A percentile compares a stretch with the other conserved stretches of the same genome.
Evolutionary conservation across 495 filamentous ascomycete species (phyloP).

Genomic region (Penicillium egyptiacum): DNA sequence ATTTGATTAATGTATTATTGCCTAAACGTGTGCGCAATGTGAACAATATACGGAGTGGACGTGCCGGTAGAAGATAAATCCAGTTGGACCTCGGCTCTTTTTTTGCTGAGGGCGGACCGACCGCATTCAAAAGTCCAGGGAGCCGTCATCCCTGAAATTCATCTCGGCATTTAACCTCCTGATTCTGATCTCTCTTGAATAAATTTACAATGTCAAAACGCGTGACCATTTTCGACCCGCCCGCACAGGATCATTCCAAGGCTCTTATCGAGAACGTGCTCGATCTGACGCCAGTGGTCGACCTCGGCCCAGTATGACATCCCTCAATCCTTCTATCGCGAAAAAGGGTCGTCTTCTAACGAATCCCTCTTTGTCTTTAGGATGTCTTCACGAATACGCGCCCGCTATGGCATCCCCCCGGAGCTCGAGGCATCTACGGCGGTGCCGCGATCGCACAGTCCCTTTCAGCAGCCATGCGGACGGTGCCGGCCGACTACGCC

Average conservation of each 20-base stretch:
- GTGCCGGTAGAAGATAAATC: not conserved
- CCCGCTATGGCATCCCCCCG: conserved; percentile 84
- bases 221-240: conserved; percentile 74
- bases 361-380: conserved; percentile 34
- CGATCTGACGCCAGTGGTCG: conserved; percentile 74
- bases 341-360: conserved; percentile 4
- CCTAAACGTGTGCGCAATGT: not conserved
- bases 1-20: not conserved
- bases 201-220: conserved; percentile 33
- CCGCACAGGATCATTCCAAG: conserved; percentile 67
- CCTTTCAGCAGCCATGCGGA: conserved; percentile 82
- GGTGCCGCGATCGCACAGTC: conserved; percentile 92
- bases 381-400: conserved; percentile 93
- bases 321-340: not conserved
- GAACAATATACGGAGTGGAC: not conserved
- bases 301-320: conserved; percentile 71
- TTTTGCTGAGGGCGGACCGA: not conserved
- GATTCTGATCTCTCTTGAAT: not conserved
- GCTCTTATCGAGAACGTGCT: conserved; percentile 85
- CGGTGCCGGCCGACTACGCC: conserved; percentile 74
- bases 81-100: conserved; percentile 26
- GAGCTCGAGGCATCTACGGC: conserved; percentile 90
- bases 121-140: conserved; percentile 18
- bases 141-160: conserved; percentile 12
- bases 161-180: not conserved